phyloP scores from a whole-genome alignment of 2,329 filamentous ascomycete genomes.

The Phialophora macrospora region DNA sequence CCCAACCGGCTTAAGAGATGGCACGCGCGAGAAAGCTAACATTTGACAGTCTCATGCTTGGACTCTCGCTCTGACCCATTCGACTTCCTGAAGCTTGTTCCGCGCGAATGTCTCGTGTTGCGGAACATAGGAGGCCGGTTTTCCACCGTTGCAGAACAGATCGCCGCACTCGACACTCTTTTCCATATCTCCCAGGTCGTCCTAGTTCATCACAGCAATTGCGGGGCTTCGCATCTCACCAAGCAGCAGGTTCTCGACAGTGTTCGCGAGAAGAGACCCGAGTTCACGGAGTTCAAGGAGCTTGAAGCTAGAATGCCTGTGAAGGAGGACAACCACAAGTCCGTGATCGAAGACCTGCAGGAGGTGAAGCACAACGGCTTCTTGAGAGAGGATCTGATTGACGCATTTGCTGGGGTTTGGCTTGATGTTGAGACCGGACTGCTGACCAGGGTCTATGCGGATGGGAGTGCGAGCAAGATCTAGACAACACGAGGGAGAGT shows the following conservation, averaged over 20 bases:
- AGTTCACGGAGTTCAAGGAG: constrained; percentile 7
- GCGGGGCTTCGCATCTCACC: constrained; percentile 23
- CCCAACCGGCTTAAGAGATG: neutral
- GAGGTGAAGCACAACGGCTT: constrained; percentile 16
- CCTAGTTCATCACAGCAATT: constrained; percentile 24
- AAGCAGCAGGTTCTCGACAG: constrained; percentile 10
- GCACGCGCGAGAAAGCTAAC: neutral
- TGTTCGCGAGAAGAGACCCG: constrained; percentile 18
- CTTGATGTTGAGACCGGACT: constrained; percentile 26
- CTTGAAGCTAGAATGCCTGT: constrained; percentile 17
- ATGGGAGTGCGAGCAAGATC: neutral
- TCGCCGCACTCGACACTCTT: constrained; percentile 24
- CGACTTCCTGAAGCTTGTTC: constrained; percentile 8
- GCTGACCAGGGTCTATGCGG: constrained; percentile 14
- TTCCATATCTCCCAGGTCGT: constrained; percentile 20
- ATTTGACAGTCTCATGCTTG: constrained; percentile 20
- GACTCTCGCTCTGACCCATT: constrained; percentile 25
- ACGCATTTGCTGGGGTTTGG: constrained; percentile 18
- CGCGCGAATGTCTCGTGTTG: constrained; percentile 19
- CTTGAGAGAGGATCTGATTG: constrained; percentile 21
- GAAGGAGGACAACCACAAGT: constrained; percentile 13
- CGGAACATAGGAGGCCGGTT: constrained; percentile 25
- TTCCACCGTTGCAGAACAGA: constrained; percentile 12
- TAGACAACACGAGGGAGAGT: neutral
- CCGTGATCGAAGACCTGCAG: constrained; percentile 17